Base-by-base conservation (phyloP, 495 filamentous ascomycete genomes). In the Aspergillus panamensis region DNA sequence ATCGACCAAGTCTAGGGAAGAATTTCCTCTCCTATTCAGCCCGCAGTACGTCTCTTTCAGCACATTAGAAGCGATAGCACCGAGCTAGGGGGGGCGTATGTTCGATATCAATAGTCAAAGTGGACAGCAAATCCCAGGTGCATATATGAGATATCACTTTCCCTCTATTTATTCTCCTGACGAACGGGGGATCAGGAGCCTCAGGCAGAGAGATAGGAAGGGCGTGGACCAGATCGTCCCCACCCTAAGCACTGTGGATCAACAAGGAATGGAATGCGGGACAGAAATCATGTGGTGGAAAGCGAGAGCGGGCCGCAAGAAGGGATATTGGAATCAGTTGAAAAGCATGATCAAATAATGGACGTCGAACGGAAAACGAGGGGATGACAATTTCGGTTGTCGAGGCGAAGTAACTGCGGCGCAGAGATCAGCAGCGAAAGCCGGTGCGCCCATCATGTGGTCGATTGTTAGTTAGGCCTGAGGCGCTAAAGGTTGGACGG, bases 191-290 rank as follows among this genome's bases (percentile, higher is more conserved):
- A 40, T 40, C 42, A 8, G 42, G 30, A 12, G 25, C 50, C 35
- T 30, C 10, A 35, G 40, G 48, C 43, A 51, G 29, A 31, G 21
- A 49, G 17, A 31, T n/a, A 49, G 53, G 8, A 54, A 51, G 54
- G 48, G 50, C 54, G 61, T 60, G 54, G 62, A 57, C 55, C 62
- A 40, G 53, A 57, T 55, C 49, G 54, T 58, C 57, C 58, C 62
- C 62, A 64, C 62, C 51, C 51, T 32, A 58, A 59, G 51, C 48
- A 55, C 57, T 40, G 35, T 39, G 33, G 39, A 54, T 59, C 51
- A 59, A 54, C 32, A 53, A 42, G 19, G 43, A 29, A 13, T 42
- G 51, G 58, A 48, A 52, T 56, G n/a, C 30, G 45, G 40, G 44
- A 48, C 30, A 44, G 20, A 17, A 48, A 53, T 48, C 31, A 48